phyloP scores from a whole-genome alignment of 2,329 filamentous ascomycete species.

The Talaromyces marneffei region DNA sequence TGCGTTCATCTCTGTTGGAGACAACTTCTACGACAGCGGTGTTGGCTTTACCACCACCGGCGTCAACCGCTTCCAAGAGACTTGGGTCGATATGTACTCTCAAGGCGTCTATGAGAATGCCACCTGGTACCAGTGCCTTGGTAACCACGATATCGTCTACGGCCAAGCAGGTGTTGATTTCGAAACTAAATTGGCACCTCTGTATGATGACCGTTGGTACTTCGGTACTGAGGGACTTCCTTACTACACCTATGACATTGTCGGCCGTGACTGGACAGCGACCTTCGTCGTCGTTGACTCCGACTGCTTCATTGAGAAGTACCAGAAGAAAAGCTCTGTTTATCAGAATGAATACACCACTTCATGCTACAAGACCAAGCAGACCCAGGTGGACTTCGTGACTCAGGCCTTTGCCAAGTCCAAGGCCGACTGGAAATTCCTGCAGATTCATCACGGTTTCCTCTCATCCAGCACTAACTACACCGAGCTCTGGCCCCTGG shows the following conservation, averaged over 20 bases:
- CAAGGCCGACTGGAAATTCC: constrained; percentile 22
- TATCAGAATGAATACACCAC: constrained; percentile 20
- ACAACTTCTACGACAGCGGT: constrained; percentile 25
- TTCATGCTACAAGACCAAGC: constrained; percentile 20
- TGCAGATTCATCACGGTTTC: constrained; percentile 22
- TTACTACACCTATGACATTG: constrained; percentile 21
- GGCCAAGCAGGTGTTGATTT: constrained; percentile 23
- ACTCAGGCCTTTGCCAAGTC: constrained; percentile 19
- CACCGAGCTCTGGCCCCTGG: constrained; percentile 21
- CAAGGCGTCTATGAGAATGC: constrained; percentile 18
- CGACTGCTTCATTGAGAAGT: constrained; percentile 22
- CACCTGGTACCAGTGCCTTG: constrained; percentile 22
- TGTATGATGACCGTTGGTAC: constrained; percentile 24
- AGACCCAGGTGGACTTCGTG: constrained; percentile 21
- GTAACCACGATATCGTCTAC: constrained; percentile 22
- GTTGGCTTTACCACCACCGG: constrained; percentile 22
- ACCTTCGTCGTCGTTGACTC: constrained; percentile 24
- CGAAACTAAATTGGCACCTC: constrained; percentile 21
- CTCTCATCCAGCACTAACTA: constrained; percentile 17
- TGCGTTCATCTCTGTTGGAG: constrained; percentile 22
- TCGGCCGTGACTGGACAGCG: constrained; percentile 20
- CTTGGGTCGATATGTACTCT: constrained; percentile 21
- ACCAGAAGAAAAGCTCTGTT: constrained; percentile 20
- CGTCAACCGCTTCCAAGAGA: constrained; percentile 21
- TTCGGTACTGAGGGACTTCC: constrained; percentile 19